Evolutionary conservation across 306 rosid species (phyloP).

Genomic region (Alnus glutinosa): DNA sequence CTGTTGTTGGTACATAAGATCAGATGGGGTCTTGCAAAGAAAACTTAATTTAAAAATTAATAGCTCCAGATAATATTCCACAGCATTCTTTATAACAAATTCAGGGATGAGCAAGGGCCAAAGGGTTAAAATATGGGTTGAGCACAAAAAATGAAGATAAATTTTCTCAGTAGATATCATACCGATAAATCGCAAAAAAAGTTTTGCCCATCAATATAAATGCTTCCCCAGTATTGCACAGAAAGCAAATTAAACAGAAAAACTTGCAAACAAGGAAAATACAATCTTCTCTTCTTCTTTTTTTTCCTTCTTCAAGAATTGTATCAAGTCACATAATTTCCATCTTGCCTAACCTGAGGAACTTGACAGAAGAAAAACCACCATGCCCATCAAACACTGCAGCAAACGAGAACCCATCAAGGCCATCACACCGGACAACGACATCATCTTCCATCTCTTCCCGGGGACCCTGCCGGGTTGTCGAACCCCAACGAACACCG

Average conservation of each 20-base stretch:
- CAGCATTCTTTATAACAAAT: background rate
- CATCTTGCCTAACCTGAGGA: slow-evolving; percentile 60
- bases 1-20: slow-evolving; percentile 44
- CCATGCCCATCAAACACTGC: slow-evolving; percentile 98
- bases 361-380: slow-evolving; percentile 75
- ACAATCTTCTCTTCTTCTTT: background rate
- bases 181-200: background rate
- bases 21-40: slow-evolving; percentile 21
- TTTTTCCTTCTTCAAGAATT: background rate
- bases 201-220: background rate
- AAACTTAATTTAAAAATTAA: background rate
- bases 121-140: background rate
- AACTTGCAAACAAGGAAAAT: background rate
- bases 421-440: slow-evolving; percentile 59
- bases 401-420: slow-evolving; percentile 75
- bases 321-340: background rate
- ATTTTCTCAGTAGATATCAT: background rate
- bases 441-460: slow-evolving; percentile 94
- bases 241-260: slow-evolving; percentile 6
- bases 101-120: background rate
- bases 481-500: slow-evolving; percentile 78
- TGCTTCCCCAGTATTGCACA: background rate
- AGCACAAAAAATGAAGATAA: background rate
- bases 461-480: slow-evolving; percentile 75
- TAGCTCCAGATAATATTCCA: background rate